These are phyloP conservation scores for Erodium moschatum DNA, from an alignment of 441 rosid genomes.

Conservation along the genomic window DNA sequence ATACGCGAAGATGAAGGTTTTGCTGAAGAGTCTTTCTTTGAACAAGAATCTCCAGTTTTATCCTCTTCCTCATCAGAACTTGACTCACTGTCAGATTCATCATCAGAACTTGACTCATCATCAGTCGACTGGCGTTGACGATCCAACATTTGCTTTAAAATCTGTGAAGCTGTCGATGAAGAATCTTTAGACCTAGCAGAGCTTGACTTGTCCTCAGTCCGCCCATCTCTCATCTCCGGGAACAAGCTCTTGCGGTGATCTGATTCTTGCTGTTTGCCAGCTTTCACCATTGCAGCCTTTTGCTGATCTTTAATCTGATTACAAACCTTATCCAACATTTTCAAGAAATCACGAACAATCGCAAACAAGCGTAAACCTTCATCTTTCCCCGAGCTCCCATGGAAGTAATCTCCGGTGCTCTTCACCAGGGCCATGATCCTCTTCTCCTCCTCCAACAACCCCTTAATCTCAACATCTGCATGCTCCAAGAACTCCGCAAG, in stretches of 20 bases:
- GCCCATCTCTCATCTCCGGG: constrained; percentile 51
- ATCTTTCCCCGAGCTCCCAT: constrained; percentile 81
- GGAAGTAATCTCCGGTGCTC: constrained; percentile 95
- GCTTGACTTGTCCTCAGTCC: constrained; percentile 34
- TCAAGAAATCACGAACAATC: constrained; percentile 71
- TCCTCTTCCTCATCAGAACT: too few relatives aligned
- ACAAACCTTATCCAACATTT: constrained; percentile 78
- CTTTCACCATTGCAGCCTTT: constrained; percentile 23
- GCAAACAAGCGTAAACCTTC: constrained; percentile 82
- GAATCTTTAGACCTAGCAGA: not conserved
- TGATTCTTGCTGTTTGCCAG: constrained; percentile 27
- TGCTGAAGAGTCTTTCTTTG: too few relatives aligned
- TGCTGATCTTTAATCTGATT: constrained; percentile 49
- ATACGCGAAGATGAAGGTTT: not conserved
- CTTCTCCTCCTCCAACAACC: constrained; percentile 63
- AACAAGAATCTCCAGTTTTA: too few relatives aligned
- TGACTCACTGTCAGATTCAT: too few relatives aligned
- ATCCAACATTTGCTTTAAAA: not conserved
- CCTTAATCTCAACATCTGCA: constrained; percentile 53
- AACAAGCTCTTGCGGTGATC: constrained; percentile 40
- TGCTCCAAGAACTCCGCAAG: constrained; percentile 61
- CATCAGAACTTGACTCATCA: too few relatives aligned
- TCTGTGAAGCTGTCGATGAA: constrained; percentile 26
- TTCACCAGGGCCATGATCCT: constrained; percentile 74
- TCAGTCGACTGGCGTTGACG: not conserved